Conservation (phyloP, 2,329 filamentous ascomycete genomes). For the Verticillium klebahnii region DNA sequence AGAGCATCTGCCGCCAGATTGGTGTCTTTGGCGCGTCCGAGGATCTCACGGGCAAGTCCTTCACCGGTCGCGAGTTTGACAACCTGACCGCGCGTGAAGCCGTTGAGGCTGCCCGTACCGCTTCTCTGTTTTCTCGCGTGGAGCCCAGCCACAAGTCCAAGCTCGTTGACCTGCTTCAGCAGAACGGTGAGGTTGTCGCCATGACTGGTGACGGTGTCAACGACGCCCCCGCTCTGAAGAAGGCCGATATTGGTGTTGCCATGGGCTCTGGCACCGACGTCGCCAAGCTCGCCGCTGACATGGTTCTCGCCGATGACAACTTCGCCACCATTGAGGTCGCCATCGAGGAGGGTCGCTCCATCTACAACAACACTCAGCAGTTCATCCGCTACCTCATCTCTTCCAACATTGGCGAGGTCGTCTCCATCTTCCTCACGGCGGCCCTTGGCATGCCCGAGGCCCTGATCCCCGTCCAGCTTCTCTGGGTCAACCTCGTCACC, state of each 20-base stretch:
- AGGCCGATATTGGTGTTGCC: slow-evolving; percentile 96
- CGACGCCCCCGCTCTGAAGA: slow-evolving; percentile 95
- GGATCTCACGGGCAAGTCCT: slow-evolving; percentile 87
- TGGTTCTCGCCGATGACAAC: slow-evolving; percentile 98
- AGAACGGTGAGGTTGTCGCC: slow-evolving; percentile 87
- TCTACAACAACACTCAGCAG: slow-evolving; percentile 99
- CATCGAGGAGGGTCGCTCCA: slow-evolving; percentile 93
- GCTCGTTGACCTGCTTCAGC: slow-evolving; percentile 92
- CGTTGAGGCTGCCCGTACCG: slow-evolving; percentile 75
- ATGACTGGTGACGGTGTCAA: slow-evolving; percentile 99
- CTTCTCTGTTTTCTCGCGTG: slow-evolving; percentile 91
- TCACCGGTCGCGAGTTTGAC: slow-evolving; percentile 92
- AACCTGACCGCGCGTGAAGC: slow-evolving; percentile 73
- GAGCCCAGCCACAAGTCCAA: slow-evolving; percentile 97
- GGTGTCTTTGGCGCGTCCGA: slow-evolving; percentile 83
- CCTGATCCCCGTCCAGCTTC: slow-evolving; percentile 90
- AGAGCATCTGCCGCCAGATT: slow-evolving; percentile 96
- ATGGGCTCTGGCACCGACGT: slow-evolving; percentile 99
- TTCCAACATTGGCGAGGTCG: slow-evolving; percentile 97
- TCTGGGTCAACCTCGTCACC: slow-evolving; percentile 98
- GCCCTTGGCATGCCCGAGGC: slow-evolving; percentile 97
- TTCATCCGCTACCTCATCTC: slow-evolving; percentile 99
- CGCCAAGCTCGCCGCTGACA: slow-evolving; percentile 92
- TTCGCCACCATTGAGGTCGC: slow-evolving; percentile 96
- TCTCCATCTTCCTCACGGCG: slow-evolving; percentile 97